Conservation (phyloP, 2,329 filamentous ascomycete genomes). For the Parasarocladium wereldwijsianum region DNA sequence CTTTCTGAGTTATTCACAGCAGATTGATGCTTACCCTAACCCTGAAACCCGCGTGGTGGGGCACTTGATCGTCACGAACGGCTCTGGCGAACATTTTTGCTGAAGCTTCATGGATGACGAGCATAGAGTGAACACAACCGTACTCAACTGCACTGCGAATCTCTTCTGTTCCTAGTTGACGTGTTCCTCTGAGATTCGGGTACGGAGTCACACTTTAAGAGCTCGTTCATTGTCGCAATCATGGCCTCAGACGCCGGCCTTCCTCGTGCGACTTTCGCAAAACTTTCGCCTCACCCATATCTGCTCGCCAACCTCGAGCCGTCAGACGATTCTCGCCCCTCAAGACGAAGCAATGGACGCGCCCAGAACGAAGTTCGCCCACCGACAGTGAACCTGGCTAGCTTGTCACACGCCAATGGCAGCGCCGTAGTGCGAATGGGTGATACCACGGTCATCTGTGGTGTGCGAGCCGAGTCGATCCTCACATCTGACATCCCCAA, state of each 20-base stretch:
- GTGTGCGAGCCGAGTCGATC: slow-evolving; percentile 75
- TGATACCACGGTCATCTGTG: slow-evolving; percentile 89
- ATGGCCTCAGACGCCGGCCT: slow-evolving; percentile 24
- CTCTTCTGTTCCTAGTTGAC: no score
- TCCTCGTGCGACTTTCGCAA: slow-evolving; percentile 62
- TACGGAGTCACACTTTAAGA: no score
- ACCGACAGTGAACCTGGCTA: slow-evolving; percentile 67
- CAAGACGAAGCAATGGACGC: slow-evolving; percentile 76
- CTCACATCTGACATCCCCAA: slow-evolving; percentile 59
- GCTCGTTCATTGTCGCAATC: no score
- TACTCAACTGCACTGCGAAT: no score
- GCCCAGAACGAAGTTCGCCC: slow-evolving; percentile 51
- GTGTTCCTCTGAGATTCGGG: no score
- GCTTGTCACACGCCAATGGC: slow-evolving; percentile 77
- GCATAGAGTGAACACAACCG: no score
- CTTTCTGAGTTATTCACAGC: no score
- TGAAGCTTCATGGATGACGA: no score
- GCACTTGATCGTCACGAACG: no score
- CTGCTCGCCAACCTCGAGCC: slow-evolving; percentile 77
- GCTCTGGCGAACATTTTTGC: no score
- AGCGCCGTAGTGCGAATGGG: slow-evolving; percentile 79
- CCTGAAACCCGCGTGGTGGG: no score
- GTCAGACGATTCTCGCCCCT: slow-evolving; percentile 31
- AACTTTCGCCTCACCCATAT: slow-evolving; percentile 77
- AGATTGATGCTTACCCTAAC: no score